Base-by-base conservation (phyloP, 169 alveolate genomes). In the Cryptosporidium tyzzeri region DNA sequence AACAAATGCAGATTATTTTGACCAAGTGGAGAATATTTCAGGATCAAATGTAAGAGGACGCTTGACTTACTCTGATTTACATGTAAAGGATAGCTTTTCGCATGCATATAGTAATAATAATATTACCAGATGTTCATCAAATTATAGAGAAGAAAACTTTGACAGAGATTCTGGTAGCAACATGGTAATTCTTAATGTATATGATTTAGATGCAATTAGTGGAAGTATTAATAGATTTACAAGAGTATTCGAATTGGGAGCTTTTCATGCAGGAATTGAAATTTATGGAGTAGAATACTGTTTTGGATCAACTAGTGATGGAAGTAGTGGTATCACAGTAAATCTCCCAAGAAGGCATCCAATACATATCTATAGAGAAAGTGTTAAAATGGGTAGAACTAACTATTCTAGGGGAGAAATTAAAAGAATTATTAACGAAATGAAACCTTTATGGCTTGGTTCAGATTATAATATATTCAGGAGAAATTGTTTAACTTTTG, bases 231-330 rank as follows among this genome's bases (percentile, higher is more conserved):
- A 86, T 37, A 53, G 70, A 33, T 74, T 86, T 16, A 86, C 85
- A 5, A 45, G 92, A 10, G 84, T 53, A 45, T 86, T 86, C 16
- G 85, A 74, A 48, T 41, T 74, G 61, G 92, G 92, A 3, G 92
- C 92, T 14, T 86, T 86, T 39, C 92, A 86, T 59, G 92, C 86
- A 26, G 92, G 92, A 10, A 70, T 86, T 39, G 92, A 86, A 39
- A 73, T 86, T 9, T 86, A 86, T 58, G 92, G 92, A 16, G 85
- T 73, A 23, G 92, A 86, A 45, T 86, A 84, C 45, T 73, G 92
- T n/a, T 86, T 35, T 71, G 92, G 92, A 41, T 69, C 74, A 35
- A 86, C 92, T 4, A 86, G 61, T 69, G 87, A 86, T 69, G 89
- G 85, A 23, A 84, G 85, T 39, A 85, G 51, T 31, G 92, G 85